Base-by-base conservation (phyloP, 2,329 filamentous ascomycete genomes). In the Colletotrichum sp. region DNA sequence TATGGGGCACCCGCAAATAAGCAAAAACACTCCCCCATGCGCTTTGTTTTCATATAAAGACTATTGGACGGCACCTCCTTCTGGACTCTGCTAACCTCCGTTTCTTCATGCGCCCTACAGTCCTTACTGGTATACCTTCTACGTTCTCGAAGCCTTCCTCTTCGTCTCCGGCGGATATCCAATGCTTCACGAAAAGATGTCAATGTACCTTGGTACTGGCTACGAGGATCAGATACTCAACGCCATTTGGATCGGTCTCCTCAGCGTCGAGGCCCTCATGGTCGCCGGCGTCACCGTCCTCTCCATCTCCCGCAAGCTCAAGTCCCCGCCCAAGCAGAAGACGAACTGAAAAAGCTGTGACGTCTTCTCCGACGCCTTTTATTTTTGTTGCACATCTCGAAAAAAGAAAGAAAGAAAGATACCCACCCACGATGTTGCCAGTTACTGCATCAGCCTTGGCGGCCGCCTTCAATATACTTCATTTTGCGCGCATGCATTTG, bases 211-310 rank as follows among this genome's bases (percentile, higher is more conserved):
- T 79, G 81, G 65, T 77, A 80, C 79, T 56, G 82, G 81, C 69
- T 79, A 84, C 75, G 82, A 87, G 74, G 82, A 84, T 72, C 80
- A 81, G 66, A 82, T 88, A 39, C 81, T 89, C 62, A 88, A 89
- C 82, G 82, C 83, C 39, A 79, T 89, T 64, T 89, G 88, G 86
- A 83, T 89, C 64, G 84, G 85, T 55, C 84, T 89, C n/a, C 80
- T 89, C 55, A 83, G 83, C 22, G 78, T 89, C 43, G 86, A 89
- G 77, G 84, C 86, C 22, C 74, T 87, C 58, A 85, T 89, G 82
- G 85, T 89, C 5, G 74, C 87, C 34, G 82, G 83, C 12, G 85
- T 88, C 15, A 82, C 81, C 28, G 77, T 83, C 9, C 80, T 81
- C 70, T 80, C 80, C 68, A 77, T 83, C 52, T 72, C 82, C 25